Percentiles rank a stretch among this genome's conserved stretches.
Conservation (phyloP, 1,139 yeast genomes). For the Hemisphaericaspora lyxosophila region DNA sequence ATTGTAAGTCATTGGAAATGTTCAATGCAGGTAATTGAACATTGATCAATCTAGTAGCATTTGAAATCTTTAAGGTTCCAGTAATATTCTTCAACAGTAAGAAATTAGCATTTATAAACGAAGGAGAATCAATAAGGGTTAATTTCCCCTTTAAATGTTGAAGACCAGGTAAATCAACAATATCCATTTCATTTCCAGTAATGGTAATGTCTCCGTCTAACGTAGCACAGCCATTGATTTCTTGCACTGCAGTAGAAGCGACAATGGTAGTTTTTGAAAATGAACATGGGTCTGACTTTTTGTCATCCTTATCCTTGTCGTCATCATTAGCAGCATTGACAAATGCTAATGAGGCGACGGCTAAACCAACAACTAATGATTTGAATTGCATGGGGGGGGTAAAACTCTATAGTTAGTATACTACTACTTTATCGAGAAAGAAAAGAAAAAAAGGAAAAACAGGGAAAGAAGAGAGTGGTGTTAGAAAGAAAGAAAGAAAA, state of each 20-base stretch:
- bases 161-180: slow-evolving; percentile 36
- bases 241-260: slow-evolving; percentile 36
- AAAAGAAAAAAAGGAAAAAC: slow-evolving; percentile 3
- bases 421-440: too few species aligned
- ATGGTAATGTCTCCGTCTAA: slow-evolving; percentile 42
- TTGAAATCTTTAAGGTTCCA: slow-evolving; percentile 38
- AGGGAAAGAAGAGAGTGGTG: slow-evolving; percentile 1
- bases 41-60: slow-evolving; percentile 42
- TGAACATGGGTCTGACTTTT: slow-evolving; percentile 31
- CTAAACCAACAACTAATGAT: slow-evolving; percentile 14
- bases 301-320: slow-evolving; percentile 7
- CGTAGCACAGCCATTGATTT: slow-evolving; percentile 41
- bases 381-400: slow-evolving; percentile 18
- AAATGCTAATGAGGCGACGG: slow-evolving; percentile 6
- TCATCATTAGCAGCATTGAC: slow-evolving; percentile 15
- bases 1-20: slow-evolving; percentile 31
- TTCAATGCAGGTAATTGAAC: slow-evolving; percentile 38
- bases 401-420: too few species aligned
- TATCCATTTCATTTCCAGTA: slow-evolving; percentile 36
- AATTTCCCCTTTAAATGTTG: slow-evolving; percentile 36
- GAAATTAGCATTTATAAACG: slow-evolving; percentile 36
- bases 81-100: slow-evolving; percentile 31
- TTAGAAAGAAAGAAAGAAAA: slow-evolving; percentile 4
- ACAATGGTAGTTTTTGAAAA: slow-evolving; percentile 40
- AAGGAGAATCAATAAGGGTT: slow-evolving; percentile 41